Conservation (phyloP, 169 alveolate genomes). For the Eimeria necatrix region DNA sequence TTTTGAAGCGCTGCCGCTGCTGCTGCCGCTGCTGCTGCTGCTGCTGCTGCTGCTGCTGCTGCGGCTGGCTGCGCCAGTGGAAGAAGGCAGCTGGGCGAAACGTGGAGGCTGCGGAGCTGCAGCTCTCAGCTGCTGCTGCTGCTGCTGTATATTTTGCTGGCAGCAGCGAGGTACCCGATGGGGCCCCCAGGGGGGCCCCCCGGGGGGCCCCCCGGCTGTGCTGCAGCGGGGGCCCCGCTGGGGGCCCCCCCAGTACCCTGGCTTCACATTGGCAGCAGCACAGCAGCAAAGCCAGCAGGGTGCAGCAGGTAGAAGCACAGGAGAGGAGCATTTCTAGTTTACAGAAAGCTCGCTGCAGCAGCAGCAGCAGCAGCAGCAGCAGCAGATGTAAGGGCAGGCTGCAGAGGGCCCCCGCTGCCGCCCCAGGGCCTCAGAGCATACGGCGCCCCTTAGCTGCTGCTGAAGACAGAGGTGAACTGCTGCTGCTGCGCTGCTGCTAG, state of each 20-base stretch:
- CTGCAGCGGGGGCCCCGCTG: not conserved
- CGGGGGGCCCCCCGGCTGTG: too few relatives aligned
- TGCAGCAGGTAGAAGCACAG: not conserved
- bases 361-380: slow-evolving; percentile 7
- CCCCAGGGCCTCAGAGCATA: not conserved
- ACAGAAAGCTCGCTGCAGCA: not conserved
- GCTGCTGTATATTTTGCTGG: not conserved
- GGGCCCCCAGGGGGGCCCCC: too few relatives aligned
- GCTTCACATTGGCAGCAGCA: not conserved
- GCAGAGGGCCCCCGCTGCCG: not conserved
- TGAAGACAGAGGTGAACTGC: not conserved
- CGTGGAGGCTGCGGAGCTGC: not conserved
- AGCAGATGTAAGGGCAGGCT: not conserved
- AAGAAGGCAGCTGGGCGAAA: not conserved
- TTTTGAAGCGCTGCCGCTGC: not conserved
- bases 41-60: not conserved
- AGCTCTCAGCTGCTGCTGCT: not conserved
- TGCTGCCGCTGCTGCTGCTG: too few relatives aligned
- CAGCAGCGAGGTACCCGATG: too few relatives aligned
- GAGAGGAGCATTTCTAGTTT: not conserved
- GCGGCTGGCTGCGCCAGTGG: not conserved
- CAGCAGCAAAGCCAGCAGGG: not conserved
- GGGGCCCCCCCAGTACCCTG: not conserved
- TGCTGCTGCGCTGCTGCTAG: too few relatives aligned
- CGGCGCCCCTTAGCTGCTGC: not conserved